These are phyloP conservation scores for Trichoderma hamatum DNA, from an alignment of 2,329 filamentous ascomycete genomes.

Conservation along the genomic window DNA sequence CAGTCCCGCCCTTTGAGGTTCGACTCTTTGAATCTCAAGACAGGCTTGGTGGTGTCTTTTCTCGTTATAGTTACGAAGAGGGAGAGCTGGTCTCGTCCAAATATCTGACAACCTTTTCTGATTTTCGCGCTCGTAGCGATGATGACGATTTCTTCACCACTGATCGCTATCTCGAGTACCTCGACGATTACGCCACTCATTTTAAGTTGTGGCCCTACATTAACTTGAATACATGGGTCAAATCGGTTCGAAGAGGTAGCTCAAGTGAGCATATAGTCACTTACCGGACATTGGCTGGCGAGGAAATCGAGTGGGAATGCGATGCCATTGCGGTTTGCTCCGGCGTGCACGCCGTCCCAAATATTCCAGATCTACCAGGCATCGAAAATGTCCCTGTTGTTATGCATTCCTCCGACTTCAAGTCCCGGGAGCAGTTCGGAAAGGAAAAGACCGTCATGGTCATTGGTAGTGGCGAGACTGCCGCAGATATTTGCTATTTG, in stretches of 20 bases:
- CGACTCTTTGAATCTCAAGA: slow-evolving; percentile 48
- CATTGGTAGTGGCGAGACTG: slow-evolving; percentile 49
- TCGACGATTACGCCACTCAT: slow-evolving; percentile 43
- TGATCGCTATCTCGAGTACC: slow-evolving; percentile 44
- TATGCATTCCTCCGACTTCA: slow-evolving; percentile 48
- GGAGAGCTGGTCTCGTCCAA: slow-evolving; percentile 49
- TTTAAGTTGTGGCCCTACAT: slow-evolving; percentile 46
- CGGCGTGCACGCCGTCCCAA: slow-evolving; percentile 45
- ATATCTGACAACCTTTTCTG: slow-evolving; percentile 50
- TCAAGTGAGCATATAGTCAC: slow-evolving; percentile 34
- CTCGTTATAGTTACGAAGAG: slow-evolving; percentile 47
- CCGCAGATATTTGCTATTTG: slow-evolving; percentile 46
- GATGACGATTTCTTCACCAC: slow-evolving; percentile 48
- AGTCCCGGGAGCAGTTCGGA: slow-evolving; percentile 45
- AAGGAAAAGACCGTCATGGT: slow-evolving; percentile 45
- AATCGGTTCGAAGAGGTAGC: slow-evolving; percentile 32
- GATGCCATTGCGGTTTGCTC: slow-evolving; percentile 50
- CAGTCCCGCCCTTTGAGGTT: slow-evolving; percentile 43
- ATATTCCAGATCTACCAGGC: slow-evolving; percentile 43
- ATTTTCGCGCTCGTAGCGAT: slow-evolving; percentile 44
- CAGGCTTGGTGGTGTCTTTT: slow-evolving; percentile 49
- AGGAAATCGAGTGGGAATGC: slow-evolving; percentile 39
- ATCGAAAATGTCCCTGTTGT: slow-evolving; percentile 41
- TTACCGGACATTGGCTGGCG: slow-evolving; percentile 26
- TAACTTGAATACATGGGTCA: slow-evolving; percentile 38